phyloP scores from a whole-genome alignment of 192 early-diverging fungal genomes.

The Coemansia erecta region DNA sequence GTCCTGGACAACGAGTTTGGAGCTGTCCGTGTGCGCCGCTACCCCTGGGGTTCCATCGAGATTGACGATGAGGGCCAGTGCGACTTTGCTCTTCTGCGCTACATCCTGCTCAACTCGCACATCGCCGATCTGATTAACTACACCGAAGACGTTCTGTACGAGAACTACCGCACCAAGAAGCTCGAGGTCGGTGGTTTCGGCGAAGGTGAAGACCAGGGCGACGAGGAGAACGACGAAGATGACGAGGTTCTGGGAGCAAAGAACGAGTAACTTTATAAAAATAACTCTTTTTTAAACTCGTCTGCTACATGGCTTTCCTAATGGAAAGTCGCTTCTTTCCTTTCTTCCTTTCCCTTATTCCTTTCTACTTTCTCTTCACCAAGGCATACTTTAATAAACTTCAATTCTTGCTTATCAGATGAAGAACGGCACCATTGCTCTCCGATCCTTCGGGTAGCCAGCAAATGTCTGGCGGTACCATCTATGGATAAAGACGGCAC shows the following conservation, averaged over 20 bases:
- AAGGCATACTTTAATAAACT: slow-evolving; percentile 10
- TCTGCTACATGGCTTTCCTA: slow-evolving; percentile 6
- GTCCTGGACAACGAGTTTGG: slow-evolving; percentile 76
- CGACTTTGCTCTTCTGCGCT: slow-evolving; percentile 91
- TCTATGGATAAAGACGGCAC: slow-evolving; percentile 39
- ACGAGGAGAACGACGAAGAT: slow-evolving; percentile 25
- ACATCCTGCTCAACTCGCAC: slow-evolving; percentile 91
- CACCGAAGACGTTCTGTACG: slow-evolving; percentile 92
- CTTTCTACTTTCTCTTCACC: slow-evolving; percentile 2
- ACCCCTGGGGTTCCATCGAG: slow-evolving; percentile 96
- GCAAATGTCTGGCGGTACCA: slow-evolving; percentile 43
- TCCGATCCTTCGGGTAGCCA: slow-evolving; percentile 34
- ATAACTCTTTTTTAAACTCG: background rate
- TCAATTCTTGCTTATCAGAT: slow-evolving; percentile 9
- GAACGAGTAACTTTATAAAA: slow-evolving; percentile 13
- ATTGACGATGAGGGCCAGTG: slow-evolving; percentile 95
- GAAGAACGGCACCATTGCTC: slow-evolving; percentile 47
- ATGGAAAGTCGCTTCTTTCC: slow-evolving; percentile 5
- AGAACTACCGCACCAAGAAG: slow-evolving; percentile 91
- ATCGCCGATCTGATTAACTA: slow-evolving; percentile 96
- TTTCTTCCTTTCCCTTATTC: slow-evolving; percentile 13
- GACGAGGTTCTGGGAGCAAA: slow-evolving; percentile 13
- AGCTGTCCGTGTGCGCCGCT: slow-evolving; percentile 84
- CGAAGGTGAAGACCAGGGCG: slow-evolving; percentile 30
- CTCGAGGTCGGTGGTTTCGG: slow-evolving; percentile 58